phyloP scores from a whole-genome alignment of 306 rosid species.

The Cucurbita pepo region DNA sequence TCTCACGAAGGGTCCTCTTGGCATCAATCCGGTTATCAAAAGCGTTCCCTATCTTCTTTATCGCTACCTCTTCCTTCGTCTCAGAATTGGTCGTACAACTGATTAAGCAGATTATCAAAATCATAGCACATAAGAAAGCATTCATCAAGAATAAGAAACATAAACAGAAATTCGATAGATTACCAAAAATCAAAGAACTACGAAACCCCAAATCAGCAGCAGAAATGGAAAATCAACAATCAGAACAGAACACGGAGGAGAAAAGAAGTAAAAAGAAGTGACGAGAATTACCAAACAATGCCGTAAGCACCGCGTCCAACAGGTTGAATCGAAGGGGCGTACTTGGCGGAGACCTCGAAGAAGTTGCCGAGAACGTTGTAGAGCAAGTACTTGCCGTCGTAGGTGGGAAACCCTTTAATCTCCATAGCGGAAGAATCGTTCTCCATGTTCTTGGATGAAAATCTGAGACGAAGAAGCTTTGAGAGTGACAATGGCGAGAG shows the following conservation, averaged over 20 bases:
- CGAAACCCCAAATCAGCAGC: not conserved
- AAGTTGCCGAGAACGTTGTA: conserved; percentile 64
- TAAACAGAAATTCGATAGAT: no score
- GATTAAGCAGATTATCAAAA: conserved; percentile 5
- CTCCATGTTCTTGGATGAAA: not conserved
- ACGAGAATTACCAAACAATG: conserved; percentile 54
- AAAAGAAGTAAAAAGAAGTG: not conserved
- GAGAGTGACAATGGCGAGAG: not conserved
- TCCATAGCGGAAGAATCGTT: conserved; percentile 23
- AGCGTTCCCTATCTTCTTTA: conserved; percentile 56
- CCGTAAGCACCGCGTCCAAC: conserved; percentile 97
- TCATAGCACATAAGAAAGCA: not conserved
- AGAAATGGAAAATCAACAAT: not conserved
- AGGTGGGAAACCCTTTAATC: conserved; percentile 22
- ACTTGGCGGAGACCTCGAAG: conserved; percentile 62
- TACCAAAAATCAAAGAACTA: not conserved
- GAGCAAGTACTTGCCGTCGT: conserved; percentile 41
- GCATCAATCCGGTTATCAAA: conserved; percentile 58
- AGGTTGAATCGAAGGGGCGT: conserved; percentile 68
- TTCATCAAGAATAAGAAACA: not conserved
- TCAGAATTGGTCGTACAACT: conserved; percentile 41
- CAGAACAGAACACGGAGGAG: not conserved
- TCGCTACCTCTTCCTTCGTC: conserved; percentile 53
- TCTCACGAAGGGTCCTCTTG: conserved; percentile 60
- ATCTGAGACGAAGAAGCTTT: not conserved